Base-by-base conservation (phyloP, 2,329 filamentous ascomycete species). In the Venturia asperata region DNA sequence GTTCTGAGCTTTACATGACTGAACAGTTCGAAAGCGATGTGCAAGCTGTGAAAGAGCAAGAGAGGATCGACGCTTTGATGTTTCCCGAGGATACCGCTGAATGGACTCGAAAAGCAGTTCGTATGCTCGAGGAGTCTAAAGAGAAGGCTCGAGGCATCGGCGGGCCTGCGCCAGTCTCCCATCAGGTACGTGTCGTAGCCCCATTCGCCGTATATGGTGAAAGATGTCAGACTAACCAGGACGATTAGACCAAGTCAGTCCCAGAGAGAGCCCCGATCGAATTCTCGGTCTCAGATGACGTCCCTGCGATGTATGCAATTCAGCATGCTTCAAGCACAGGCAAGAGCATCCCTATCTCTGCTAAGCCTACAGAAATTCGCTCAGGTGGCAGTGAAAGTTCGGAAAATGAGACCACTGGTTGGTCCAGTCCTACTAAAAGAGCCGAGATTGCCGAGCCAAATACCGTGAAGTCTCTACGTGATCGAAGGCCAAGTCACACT, bases 11-110 rank as follows among this genome's bases (percentile, higher is more conserved):
- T 42, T 99, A 99, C 73, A 93, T 99, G 88, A 74, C 80, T 15
- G 81, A 85, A 64, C 90, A 97, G 72, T 93, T 88, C 70, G 86
- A 95, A 68, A 79, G 84, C 45, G 93, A 97, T 73, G 87, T 96
- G 43, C 79, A 84, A 47, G 87, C 90, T 21, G 79, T 99, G 30
- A 79, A 85, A 67, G 81, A 82, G 67, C 91, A 96, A 77, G 91
- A 91, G 71, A 86, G 87, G 69, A 91, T 96, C 74, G 94, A 99
- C 72, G 91, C 97, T 76, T 79, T 94, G 42, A 84, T 97, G 75
- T 99, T 96, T 76, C 92, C 86, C 7, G 91, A 97, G 71, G 92
- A 96, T 68, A 88, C 87, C n/a, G 70, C 73, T 39, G 91, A 93
- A 69, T 97, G 92, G 92, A 91, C 90, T 1, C 86, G 87, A 69